Base-by-base conservation (phyloP, 441 rosid species). In the Iberis amara region DNA sequence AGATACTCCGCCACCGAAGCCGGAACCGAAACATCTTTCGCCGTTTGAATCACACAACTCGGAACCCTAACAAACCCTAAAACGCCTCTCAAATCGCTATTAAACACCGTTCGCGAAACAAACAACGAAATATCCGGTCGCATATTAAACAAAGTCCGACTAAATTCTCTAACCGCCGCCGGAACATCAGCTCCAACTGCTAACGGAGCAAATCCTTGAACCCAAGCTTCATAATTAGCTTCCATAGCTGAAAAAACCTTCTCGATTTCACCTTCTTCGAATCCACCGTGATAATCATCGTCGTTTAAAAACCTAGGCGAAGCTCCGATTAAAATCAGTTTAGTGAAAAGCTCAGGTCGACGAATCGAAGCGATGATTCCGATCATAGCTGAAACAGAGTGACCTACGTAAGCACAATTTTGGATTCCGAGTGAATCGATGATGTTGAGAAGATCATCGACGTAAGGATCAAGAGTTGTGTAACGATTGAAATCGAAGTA, bases 181-280 rank as follows among this genome's bases (percentile, higher is more conserved):
- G 90, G 90, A 37, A 80, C 86, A 56, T 83, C 90, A 1, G 82
- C 81, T 9, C 82, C 86, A 8, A 83, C 90, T 0, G 84, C 68
- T 0, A 79, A 45, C 2, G 84, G 84, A 1, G 84, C 90, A 27
- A 50, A 76, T 4, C 90, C 86, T 4, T 69, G 64, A 14, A 75
- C 86, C 86, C 86, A 82, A 0, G 86, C 86, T 53, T 76, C 76
- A 47, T 78, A 80, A 38, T 82, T 82, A 13, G 76, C 66, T 32
- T 80, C 77, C 80, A 82, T 80, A 35, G 90, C 90, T 0, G 62
- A 51, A 10, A 79, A 78, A 9, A 80, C 73, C 12, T 68, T 71
- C 59, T 79, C 79, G 4, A 82, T 69, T 9, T 78, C 82, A 6
- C 57, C 75, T 30, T 57, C 59, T 46, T 78, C 82, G 55, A 79